These are phyloP conservation scores for Leucosporidium yakuticum DNA, from an alignment of 768 basidiomycete genomes.

Conservation along the genomic window DNA sequence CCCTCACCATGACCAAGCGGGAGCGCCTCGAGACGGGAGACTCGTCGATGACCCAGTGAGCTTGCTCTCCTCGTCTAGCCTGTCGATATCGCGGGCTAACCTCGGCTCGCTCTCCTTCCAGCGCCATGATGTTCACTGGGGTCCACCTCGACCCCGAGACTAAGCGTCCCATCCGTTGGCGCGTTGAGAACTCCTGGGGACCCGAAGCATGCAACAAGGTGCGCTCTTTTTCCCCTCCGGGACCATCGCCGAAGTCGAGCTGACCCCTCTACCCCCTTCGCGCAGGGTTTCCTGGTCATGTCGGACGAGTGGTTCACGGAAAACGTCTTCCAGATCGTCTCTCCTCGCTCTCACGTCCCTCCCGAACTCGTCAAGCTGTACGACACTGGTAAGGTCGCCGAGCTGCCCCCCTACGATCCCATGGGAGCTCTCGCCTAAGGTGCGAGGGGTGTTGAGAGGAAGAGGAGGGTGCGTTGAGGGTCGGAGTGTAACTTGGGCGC, in stretches of 20 bases:
- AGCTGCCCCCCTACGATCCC: constrained; percentile 60
- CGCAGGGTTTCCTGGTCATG: constrained; percentile 74
- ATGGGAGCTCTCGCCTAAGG: constrained; percentile 28
- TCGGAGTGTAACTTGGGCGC: too few relatives aligned
- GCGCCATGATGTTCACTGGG: constrained; percentile 52
- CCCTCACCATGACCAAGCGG: constrained; percentile 72
- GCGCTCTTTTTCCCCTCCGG: not conserved
- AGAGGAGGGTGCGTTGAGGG: too few relatives aligned
- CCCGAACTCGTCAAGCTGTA: constrained; percentile 74
- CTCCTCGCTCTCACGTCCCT: constrained; percentile 47
- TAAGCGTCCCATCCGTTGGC: constrained; percentile 71
- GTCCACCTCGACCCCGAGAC: constrained; percentile 45
- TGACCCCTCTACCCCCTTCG: not conserved
- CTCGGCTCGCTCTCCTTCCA: not conserved
- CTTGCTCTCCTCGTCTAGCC: not conserved
- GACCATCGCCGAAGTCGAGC: not conserved
- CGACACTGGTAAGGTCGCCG: constrained; percentile 59
- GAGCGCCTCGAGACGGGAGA: constrained; percentile 75
- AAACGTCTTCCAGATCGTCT: constrained; percentile 78
- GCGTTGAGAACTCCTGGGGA: constrained; percentile 96
- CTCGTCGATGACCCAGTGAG: constrained; percentile 70
- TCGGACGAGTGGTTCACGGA: constrained; percentile 53
- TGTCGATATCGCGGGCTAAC: not conserved
- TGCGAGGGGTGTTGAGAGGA: not conserved
- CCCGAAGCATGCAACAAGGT: constrained; percentile 52